Percentiles rank a stretch among this genome's conserved stretches.
These are phyloP conservation scores for Dactylellina haptotyla DNA, from an alignment of 2,329 filamentous ascomycete species.

Conservation along the genomic window DNA sequence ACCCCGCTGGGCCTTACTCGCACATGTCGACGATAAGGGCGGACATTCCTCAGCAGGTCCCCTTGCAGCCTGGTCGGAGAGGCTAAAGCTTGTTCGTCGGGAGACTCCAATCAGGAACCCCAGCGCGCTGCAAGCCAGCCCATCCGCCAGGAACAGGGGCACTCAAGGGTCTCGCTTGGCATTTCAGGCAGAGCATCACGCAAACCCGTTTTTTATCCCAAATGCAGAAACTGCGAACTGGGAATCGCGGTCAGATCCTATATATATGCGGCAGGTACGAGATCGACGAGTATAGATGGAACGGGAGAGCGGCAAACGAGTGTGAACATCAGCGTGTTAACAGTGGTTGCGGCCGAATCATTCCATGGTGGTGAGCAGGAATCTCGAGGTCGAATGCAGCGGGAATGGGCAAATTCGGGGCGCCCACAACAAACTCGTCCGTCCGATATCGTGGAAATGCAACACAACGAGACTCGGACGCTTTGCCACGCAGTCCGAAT, in stretches of 20 bases:
- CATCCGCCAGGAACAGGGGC: conserved; percentile 25
- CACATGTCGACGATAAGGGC: conserved; percentile 44
- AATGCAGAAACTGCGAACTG: conserved; percentile 54
- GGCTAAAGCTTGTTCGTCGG: conserved; percentile 46
- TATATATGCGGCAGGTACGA: conserved; percentile 51
- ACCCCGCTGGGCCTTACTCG: not conserved
- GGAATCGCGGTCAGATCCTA: conserved; percentile 47
- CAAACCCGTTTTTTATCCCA: conserved; percentile 54
- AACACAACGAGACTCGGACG: conserved; percentile 7
- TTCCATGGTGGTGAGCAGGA: conserved; percentile 10
- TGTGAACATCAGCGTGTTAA: conserved; percentile 20
- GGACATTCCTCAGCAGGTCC: not conserved
- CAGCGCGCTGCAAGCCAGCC: conserved; percentile 25
- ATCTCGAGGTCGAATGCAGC: too few relatives aligned
- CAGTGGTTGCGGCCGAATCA: conserved; percentile 14
- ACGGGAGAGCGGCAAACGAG: conserved; percentile 51
- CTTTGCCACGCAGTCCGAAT: conserved; percentile 28
- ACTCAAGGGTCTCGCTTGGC: conserved; percentile 37
- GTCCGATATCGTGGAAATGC: conserved; percentile 31
- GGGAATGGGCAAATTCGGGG: too few relatives aligned
- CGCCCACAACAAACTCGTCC: too few relatives aligned
- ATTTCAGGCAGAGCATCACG: conserved; percentile 55
- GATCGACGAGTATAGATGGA: conserved; percentile 4
- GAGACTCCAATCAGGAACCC: conserved; percentile 19
- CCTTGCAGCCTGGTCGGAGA: conserved; percentile 24